These are phyloP conservation scores for Orbilia quercus DNA, from an alignment of 2,329 filamentous ascomycete species.

Conservation along the genomic window DNA sequence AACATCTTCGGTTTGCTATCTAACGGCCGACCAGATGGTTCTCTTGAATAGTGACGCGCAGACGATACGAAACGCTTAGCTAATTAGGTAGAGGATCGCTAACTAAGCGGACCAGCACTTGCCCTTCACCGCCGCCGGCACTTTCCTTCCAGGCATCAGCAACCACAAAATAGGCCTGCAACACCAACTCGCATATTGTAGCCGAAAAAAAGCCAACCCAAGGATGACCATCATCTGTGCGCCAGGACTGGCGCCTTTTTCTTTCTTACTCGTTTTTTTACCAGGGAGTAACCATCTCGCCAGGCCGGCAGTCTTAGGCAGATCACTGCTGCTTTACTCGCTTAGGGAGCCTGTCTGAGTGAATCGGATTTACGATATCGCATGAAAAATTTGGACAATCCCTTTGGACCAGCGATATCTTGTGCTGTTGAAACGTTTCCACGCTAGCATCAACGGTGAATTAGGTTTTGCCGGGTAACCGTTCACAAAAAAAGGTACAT, in stretches of 20 bases:
- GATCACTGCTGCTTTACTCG: conserved; percentile 40
- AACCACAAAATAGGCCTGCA: conserved; percentile 39
- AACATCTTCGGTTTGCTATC: background rate
- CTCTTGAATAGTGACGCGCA: background rate
- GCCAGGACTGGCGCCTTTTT: background rate
- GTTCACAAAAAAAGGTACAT: background rate
- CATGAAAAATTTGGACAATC: conserved; percentile 43
- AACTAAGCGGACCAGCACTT: background rate
- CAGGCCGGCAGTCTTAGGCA: conserved; percentile 26
- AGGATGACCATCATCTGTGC: background rate
- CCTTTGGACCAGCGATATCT: conserved; percentile 22
- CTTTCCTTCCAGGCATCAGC: conserved; percentile 28
- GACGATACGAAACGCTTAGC: conserved; percentile 8
- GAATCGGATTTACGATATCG: conserved; percentile 27
- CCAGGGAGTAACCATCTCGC: conserved; percentile 32
- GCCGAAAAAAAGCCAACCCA: conserved; percentile 18
- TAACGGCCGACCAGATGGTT: background rate
- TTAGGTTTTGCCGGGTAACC: conserved; percentile 38
- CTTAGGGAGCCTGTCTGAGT: conserved; percentile 17
- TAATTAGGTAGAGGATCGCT: conserved; percentile 18
- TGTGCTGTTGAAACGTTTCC: conserved; percentile 18
- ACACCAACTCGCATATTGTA: conserved; percentile 32
- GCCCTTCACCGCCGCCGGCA: background rate
- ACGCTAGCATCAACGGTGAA: conserved; percentile 28
- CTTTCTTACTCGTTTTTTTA: conserved; percentile 9